Evolutionary conservation across 495 filamentous ascomycete genomes (phyloP).

Genomic region (Lepidopterella palustris): DNA sequence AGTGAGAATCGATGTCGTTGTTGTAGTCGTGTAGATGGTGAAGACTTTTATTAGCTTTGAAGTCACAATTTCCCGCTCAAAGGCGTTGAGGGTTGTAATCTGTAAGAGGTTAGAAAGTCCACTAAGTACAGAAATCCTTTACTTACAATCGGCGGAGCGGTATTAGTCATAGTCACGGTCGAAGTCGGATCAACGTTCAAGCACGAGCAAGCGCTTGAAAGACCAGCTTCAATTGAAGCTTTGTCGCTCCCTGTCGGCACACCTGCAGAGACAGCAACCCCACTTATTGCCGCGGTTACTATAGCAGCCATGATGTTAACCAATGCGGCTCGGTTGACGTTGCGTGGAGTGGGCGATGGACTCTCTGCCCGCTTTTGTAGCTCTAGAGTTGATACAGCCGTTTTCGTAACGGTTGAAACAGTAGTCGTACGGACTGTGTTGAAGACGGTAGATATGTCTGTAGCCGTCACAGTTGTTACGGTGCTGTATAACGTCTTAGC

Average conservation of each 20-base stretch:
- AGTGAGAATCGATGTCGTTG: background rate
- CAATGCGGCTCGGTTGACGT: background rate
- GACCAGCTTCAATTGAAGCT: background rate
- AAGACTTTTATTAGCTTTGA: background rate
- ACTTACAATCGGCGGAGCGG: conserved; percentile 6
- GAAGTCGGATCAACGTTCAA: conserved; percentile 1
- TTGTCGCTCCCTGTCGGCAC: background rate
- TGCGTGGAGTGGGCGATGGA: background rate
- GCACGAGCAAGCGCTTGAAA: conserved; percentile 9
- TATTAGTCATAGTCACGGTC: conserved; percentile 4
- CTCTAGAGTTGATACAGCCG: background rate
- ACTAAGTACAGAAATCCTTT: background rate
- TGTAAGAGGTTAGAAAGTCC: background rate
- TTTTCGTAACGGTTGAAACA: conserved; percentile 3
- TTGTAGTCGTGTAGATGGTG: background rate
- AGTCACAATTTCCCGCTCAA: background rate
- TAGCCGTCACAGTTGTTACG: background rate
- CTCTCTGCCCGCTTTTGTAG: background rate
- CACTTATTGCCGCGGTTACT: background rate
- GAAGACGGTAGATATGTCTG: background rate
- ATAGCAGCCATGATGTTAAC: background rate
- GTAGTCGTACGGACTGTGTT: conserved; percentile 6
- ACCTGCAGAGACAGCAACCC: background rate
- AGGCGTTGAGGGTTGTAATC: background rate
- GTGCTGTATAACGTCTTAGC: background rate